Percentiles rank a stretch among this genome's conserved stretches.
Conservation (phyloP, 371 early-diverging fungal genomes). For the Ordospora pajunii region DNA sequence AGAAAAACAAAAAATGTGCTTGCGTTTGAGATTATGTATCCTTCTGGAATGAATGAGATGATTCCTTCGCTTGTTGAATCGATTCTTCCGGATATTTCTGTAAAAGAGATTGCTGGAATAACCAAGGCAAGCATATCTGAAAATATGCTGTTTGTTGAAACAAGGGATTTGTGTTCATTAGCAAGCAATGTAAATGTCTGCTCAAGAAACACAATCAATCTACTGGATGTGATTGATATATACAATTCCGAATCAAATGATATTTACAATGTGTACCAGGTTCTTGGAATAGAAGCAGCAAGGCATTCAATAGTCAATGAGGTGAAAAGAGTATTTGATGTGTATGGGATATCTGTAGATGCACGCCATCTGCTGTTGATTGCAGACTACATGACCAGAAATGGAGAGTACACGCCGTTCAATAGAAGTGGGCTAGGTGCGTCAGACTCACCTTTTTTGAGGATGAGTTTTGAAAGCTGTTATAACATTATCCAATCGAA, state of each 20-base stretch:
- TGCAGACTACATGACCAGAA: constrained; percentile 84
- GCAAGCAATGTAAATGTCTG: constrained; percentile 49
- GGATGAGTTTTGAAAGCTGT: constrained; percentile 56
- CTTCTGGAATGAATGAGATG: constrained; percentile 36
- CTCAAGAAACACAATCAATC: constrained; percentile 78
- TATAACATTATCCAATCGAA: constrained; percentile 39
- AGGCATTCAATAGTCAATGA: constrained; percentile 83
- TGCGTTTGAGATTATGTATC: constrained; percentile 37
- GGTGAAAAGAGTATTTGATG: constrained; percentile 83
- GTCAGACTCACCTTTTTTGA: constrained; percentile 45
- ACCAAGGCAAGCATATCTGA: constrained; percentile 1
- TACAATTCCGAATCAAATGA: constrained; percentile 73
- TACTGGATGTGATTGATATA: constrained; percentile 65
- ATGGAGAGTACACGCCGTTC: constrained; percentile 39
- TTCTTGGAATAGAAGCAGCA: constrained; percentile 97
- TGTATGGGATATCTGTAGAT: constrained; percentile 89
- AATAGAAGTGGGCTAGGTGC: constrained; percentile 27
- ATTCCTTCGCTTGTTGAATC: constrained; percentile 41
- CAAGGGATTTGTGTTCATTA: constrained; percentile 23
- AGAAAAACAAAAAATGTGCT: constrained; percentile 5
- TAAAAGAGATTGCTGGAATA: constrained; percentile 35
- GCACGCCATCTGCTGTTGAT: constrained; percentile 84
- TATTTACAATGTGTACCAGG: constrained; percentile 74
- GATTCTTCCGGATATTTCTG: constrained; percentile 21
- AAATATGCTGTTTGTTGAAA: constrained; percentile 28